phyloP scores from a whole-genome alignment of 106 monocot genomes.

The Allium sativum region DNA sequence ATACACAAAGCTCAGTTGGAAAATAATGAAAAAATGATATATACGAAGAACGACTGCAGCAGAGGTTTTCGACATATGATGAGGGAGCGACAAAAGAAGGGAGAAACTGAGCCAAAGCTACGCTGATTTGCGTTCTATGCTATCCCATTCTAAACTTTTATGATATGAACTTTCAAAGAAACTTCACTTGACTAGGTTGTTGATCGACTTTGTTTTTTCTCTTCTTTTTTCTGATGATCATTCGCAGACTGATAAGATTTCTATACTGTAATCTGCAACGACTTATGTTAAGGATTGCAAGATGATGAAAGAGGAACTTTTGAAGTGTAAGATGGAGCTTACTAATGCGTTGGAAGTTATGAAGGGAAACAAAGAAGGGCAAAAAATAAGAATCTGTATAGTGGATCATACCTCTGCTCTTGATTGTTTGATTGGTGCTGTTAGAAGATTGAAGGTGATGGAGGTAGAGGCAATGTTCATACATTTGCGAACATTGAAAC shows the following conservation, averaged over 20 bases:
- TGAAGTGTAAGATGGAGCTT: constrained; percentile 34
- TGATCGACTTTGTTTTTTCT: background rate
- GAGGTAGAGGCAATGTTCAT: constrained; percentile 8
- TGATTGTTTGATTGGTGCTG: constrained; percentile 18
- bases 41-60: constrained; percentile 10
- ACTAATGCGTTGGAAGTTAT: background rate
- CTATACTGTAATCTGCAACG: constrained; percentile 52
- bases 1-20: background rate
- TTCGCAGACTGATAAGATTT: constrained; percentile 63
- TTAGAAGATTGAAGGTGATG: constrained; percentile 18
- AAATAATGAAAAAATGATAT: too few species aligned
- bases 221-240: background rate
- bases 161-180: background rate
- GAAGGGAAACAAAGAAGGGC: background rate
- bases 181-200: too few species aligned
- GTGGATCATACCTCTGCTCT: constrained; percentile 7
- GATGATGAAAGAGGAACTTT: constrained; percentile 27
- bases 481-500: too few species aligned
- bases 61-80: constrained; percentile 68
- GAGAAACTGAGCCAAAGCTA: constrained; percentile 91
- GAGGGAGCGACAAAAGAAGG: constrained; percentile 62
- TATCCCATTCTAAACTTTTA: constrained; percentile 5
- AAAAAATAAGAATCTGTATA: background rate
- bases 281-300: constrained; percentile 35
- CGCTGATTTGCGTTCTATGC: constrained; percentile 49